Base-by-base conservation (phyloP, 495 filamentous ascomycete species). In the Aspergillus baeticus region DNA sequence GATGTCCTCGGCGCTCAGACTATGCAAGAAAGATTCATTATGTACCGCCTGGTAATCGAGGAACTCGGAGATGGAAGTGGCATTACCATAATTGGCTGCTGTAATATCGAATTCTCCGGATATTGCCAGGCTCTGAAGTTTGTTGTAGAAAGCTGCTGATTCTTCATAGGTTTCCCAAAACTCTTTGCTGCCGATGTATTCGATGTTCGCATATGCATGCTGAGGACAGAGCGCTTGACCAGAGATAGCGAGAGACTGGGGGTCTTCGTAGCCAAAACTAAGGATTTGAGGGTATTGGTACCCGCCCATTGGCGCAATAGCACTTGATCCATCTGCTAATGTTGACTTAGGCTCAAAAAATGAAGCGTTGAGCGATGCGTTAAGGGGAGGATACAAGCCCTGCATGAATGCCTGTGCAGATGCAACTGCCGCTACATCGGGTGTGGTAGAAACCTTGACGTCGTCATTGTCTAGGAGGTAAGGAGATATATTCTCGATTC, bases 391-490 rank as follows among this genome's bases (percentile, higher is more conserved):
- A 64, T 95, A 96, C 8, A 95, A 74, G 8, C 87, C 90, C 72
- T 92, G 88, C 63, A 93, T 77, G 64, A 93, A 95, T 6, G 84
- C 87, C 60, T 86, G 77, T 1, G 87, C 88, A 5, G 87, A 88
- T 17, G 75, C 83, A 45, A 78, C 66, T 14, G 77, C 72, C 51
- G 76, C 76, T 42, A 80, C 72, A 51, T 82, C 69, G 34, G 80
- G 72, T 7, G 71, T 70, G 0, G 79, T 66, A n/a, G 72, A 47
- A 35, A 82, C 67, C 18, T 72, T 63, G 18, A 84, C 56, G 39
- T 84, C 70, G 10, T 75, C 69, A 21, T 75, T 67, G 55, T 80
- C 70, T 6, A 84, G 60, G n/a, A 62, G 54, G 51, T 77, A 63
- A 5, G 73, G 60, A 14, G 73, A 76, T 14, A 85, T 54, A 33